Base-by-base conservation (phyloP, 306 rosid species). In the Vachellia collinsii region DNA sequence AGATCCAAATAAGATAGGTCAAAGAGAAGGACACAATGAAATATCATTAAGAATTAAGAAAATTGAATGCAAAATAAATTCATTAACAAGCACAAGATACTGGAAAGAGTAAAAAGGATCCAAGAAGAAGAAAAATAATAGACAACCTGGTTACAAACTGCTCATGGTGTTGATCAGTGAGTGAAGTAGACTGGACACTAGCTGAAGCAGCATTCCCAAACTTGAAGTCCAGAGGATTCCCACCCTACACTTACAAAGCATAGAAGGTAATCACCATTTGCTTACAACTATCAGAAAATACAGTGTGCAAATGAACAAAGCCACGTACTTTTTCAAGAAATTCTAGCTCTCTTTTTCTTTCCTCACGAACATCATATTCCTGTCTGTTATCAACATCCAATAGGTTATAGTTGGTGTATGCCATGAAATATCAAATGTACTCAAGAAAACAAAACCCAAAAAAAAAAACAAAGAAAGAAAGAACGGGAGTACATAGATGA, bases 111-210 rank as follows among this genome's bases (percentile, higher is more conserved):
- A 79, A 67, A 36, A 29, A n/a, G 22, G 36, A 10, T 41, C 8
- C 5, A 62, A 13, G 41, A 62, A 62, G 43, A 29, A 47, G 20
- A 48, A 71, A 77, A 62, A 10, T 11, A 72, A 72, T 20, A 44
- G 8, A 42, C 66, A 86, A 93, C 99, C 99, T 96, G 82, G 92
- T 93, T 83, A 92, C 92, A 83, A 92, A 90, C 83, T 88, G 97
- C 80, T 96, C 99, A 16, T 90, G 97, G 80, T 89, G 94, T 80
- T 92, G 99, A 91, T 92, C 97, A 81, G 92, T 89, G 79, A 89
- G 96, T 59, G 98, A 96, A 72, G 99, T 93, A 75, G 99, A 96
- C 83, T 96, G 99, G 77, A 93, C 94, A 86, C 99, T 93, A 82
- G 90, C 92, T 50, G 99, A 96, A 86, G 94, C 91, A 78, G 90